Percentiles rank a stretch among this genome's conserved stretches.
phyloP scores from a whole-genome alignment of 2,329 filamentous ascomycete genomes.

The Alternaria consortialis region DNA sequence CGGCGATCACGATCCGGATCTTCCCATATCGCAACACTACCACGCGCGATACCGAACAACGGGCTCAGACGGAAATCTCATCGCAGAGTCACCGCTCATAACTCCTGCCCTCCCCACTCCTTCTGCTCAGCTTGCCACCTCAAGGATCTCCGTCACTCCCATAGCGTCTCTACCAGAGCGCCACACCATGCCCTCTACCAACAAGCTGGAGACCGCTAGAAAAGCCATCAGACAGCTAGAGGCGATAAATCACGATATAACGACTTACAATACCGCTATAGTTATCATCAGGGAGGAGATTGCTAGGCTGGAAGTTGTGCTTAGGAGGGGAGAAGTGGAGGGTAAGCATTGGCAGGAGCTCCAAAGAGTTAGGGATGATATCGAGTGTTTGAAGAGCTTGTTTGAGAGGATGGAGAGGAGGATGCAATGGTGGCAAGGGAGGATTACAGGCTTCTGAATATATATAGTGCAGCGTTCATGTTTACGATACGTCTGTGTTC shows the following conservation, averaged over 20 bases:
- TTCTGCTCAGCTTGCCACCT: not conserved
- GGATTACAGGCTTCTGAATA: no score
- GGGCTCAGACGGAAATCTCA: not conserved
- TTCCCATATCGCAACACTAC: conserved; percentile 1
- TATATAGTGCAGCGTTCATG: no score
- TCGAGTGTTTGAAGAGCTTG: not conserved
- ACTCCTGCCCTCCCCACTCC: not conserved
- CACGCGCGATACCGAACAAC: not conserved
- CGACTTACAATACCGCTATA: not conserved
- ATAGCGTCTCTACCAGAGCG: not conserved
- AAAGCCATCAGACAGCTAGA: not conserved
- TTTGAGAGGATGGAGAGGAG: not conserved
- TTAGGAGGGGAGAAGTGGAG: not conserved
- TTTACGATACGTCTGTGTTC: no score
- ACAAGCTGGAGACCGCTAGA: not conserved
- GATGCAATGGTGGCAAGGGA: not conserved
- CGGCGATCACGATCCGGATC: not conserved
- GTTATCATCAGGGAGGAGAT: not conserved
- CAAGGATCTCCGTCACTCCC: not conserved
- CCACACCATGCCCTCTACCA: not conserved
- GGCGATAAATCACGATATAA: not conserved
- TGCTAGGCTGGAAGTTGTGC: not conserved
- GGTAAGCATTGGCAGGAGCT: not conserved
- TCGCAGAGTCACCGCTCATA: not conserved
- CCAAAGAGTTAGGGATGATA: not conserved